A percentile compares a stretch with the other conserved stretches of the same genome.
These are phyloP conservation scores for Athelia psychrophila DNA, from an alignment of 1,284 basidiomycete species.

Conservation along the genomic window DNA sequence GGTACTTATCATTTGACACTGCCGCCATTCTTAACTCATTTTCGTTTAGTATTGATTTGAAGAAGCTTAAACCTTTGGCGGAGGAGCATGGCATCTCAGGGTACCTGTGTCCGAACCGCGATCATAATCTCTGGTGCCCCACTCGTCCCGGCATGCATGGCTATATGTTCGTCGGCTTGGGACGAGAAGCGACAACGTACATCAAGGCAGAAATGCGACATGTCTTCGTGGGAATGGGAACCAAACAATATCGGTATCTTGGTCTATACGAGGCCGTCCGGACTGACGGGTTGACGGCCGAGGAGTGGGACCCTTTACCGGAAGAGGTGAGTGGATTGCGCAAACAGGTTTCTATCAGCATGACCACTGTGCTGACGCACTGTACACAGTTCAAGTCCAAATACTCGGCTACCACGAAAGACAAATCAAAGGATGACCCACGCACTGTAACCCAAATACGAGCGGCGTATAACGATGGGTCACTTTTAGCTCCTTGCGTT, in stretches of 20 bases:
- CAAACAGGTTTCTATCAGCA: background rate
- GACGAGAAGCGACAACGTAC: slow-evolving; percentile 35
- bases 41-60: background rate
- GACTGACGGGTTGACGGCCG: slow-evolving; percentile 28
- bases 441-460: slow-evolving; percentile 28
- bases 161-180: slow-evolving; percentile 44
- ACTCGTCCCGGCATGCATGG: slow-evolving; percentile 37
- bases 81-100: slow-evolving; percentile 26
- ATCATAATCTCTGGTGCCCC: slow-evolving; percentile 45
- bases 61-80: slow-evolving; percentile 21
- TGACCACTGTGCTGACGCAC: background rate
- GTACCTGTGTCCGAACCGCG: slow-evolving; percentile 38
- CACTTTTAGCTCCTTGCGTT: slow-evolving; percentile 42
- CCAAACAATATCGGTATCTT: slow-evolving; percentile 27
- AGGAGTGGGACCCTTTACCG: slow-evolving; percentile 38
- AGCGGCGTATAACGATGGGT: slow-evolving; percentile 37
- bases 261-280: slow-evolving; percentile 36
- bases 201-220: slow-evolving; percentile 28
- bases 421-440: slow-evolving; percentile 27
- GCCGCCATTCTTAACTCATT: slow-evolving; percentile 1
- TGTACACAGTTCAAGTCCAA: slow-evolving; percentile 26
- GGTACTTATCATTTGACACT: slow-evolving; percentile 11
- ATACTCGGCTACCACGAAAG: slow-evolving; percentile 33
- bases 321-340: slow-evolving; percentile 21
- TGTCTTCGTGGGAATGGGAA: slow-evolving; percentile 35